phyloP scores from a whole-genome alignment of 768 basidiomycete genomes.

The Hysterangium stoloniferum region DNA sequence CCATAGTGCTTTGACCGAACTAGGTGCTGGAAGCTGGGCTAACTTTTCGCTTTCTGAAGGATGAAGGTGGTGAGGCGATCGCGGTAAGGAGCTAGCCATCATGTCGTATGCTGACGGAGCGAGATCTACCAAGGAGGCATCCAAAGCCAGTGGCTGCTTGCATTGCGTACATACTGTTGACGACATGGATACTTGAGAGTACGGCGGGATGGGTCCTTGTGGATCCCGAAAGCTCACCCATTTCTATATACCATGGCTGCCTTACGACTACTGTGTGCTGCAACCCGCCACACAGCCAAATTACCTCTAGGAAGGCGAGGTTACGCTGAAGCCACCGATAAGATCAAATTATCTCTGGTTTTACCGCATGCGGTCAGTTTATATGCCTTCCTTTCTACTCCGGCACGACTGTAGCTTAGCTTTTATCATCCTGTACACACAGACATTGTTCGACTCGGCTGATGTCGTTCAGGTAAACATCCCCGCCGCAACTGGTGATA shows the following conservation, averaged over 20 bases:
- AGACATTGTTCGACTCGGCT: conserved; percentile 86
- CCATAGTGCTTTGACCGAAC: conserved; percentile 56
- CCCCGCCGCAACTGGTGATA: conserved; percentile 89
- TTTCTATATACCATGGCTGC: conserved; percentile 51
- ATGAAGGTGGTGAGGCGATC: conserved; percentile 33
- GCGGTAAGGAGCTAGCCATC: conserved; percentile 63
- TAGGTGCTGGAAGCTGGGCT: conserved; percentile 39
- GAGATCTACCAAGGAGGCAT: conserved; percentile 85
- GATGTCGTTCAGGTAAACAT: conserved; percentile 97
- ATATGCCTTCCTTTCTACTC: not conserved
- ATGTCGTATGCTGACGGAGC: conserved; percentile 84
- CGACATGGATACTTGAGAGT: not conserved
- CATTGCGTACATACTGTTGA: conserved; percentile 70
- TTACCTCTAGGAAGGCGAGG: conserved; percentile 60
- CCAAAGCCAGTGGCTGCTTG: conserved; percentile 86
- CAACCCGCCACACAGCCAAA: conserved; percentile 40
- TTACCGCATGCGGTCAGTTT: conserved; percentile 87
- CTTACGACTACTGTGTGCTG: conserved; percentile 60
- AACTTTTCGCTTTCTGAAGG: conserved; percentile 38
- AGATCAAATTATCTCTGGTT: conserved; percentile 86
- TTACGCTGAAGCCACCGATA: conserved; percentile 88
- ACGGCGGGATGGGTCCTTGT: not conserved
- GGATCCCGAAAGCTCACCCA: not conserved
- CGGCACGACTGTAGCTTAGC: not conserved
- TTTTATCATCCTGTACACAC: conserved; percentile 2